Conservation (phyloP, 2,329 filamentous ascomycete species). For the Dactylellina parvicollis region DNA sequence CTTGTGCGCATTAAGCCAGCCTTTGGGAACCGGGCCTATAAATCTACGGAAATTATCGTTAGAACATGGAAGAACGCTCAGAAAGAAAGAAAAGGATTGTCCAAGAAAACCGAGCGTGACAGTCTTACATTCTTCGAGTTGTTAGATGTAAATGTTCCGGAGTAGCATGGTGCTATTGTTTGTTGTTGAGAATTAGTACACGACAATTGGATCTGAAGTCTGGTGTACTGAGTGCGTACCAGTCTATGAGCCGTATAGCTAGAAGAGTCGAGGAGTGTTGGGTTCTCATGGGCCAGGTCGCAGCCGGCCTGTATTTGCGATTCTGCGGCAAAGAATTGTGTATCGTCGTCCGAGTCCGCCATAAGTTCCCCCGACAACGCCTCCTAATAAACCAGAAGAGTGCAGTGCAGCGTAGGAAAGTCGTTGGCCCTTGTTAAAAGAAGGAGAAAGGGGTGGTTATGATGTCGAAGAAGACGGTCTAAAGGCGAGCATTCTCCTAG, state of each 20-base stretch:
- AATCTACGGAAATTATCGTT: slow-evolving; percentile 51
- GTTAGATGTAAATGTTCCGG: slow-evolving; percentile 58
- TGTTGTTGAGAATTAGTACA: neutral
- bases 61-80: neutral
- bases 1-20: slow-evolving; percentile 58
- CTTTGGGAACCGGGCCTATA: slow-evolving; percentile 57
- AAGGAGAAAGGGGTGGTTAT: neutral
- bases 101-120: neutral
- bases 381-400: slow-evolving; percentile 21
- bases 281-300: slow-evolving; percentile 24
- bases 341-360: slow-evolving; percentile 51
- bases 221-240: slow-evolving; percentile 22
- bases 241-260: slow-evolving; percentile 58
- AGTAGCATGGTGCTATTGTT: slow-evolving; percentile 57
- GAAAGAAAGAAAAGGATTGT: no score
- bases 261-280: slow-evolving; percentile 54
- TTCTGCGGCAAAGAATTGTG: slow-evolving; percentile 49
- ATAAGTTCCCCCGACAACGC: slow-evolving; percentile 21
- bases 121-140: slow-evolving; percentile 57
- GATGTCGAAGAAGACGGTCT: slow-evolving; percentile 52
- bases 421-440: neutral
- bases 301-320: slow-evolving; percentile 38
- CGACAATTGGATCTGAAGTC: neutral
- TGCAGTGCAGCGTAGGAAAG: neutral
- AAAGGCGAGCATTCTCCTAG: slow-evolving; percentile 52